Base-by-base conservation (phyloP, 345 rosid genomes). In the Pelargonium nanum region DNA sequence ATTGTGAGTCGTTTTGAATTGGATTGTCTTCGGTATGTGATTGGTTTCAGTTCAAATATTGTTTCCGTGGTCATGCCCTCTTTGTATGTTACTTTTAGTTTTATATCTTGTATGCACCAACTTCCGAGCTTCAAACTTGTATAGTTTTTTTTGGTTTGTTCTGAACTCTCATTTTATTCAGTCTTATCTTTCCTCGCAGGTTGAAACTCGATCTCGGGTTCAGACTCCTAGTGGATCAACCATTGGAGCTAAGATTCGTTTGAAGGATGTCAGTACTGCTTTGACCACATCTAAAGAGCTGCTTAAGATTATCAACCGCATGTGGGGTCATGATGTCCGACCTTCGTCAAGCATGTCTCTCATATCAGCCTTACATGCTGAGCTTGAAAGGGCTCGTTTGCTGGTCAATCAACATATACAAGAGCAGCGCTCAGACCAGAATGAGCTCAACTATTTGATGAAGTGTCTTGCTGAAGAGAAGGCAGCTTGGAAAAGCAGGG, bases 201-300 rank as follows among this genome's bases (percentile, higher is more conserved):
- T 81, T 61, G 99, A 93, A 76, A 83, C 82, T 67, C 81, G 88
- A 74, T 87, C 99, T 53, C 84, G 81, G 64, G 87, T 65, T 53
- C 94, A 81, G 70, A 87, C 97, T 65, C 89, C 97, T n/a, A 64
- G 64, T 71, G 96, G 94, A 58, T 83, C 96, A 25, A 75, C 78
- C 53, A 72, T 74, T 53, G 96, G 87, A 59, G 63, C 68, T 40
- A 93, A 83, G 72, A 76, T 81, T 64, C 87, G 87, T 26, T 76
- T 89, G 79, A 93, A 86, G 74, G 97, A 89, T 58, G 85, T 81
- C 40, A 89, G 95, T 73, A 87, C 79, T 79, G 99, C 97, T 58
- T 79, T 93, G 76, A 89, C 86, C 40, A 93, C 99, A 68, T 89
- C 97, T 12, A 89, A 93, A 65, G 97, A 89, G 71, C 89, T 93